Base-by-base conservation (phyloP, 176 grass and related monocot species). In the Canna indica region DNA sequence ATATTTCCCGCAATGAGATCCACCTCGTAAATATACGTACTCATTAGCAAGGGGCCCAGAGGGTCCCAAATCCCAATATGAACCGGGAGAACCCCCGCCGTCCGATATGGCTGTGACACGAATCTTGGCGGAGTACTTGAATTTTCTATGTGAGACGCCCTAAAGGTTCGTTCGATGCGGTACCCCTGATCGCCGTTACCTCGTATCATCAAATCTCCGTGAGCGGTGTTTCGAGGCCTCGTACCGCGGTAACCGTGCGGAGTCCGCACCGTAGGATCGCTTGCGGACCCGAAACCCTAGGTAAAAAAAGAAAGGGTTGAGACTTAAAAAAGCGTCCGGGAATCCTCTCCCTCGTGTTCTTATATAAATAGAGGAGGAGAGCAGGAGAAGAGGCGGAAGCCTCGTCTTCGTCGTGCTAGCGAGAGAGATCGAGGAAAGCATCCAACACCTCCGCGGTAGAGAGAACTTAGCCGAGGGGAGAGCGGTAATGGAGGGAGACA, bases 281-380 rank as follows among this genome's bases (percentile, higher is more conserved):
- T 65, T 35, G 34, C 35, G 16, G 62, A 38, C 62, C 20, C 63
- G 24, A 66, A 66, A 66, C 63, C 63, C 63, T 66, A 66, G 63
- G 13, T 17, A 36, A 38, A 16, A 30, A 63, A 18, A 2, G 4
- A 29, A 22, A 20, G 15, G 4, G 18, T 34, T 18, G 18, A 35
- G 20, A 24, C 15, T 26, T 14, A 35, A 32, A 63, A 24, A 38
- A 38, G 12, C 2, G 35, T 36, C 22, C 35, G 33, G 35, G 63
- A 24, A 36, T 66, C 20, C 34, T 24, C 2, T 0, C 32, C 18
- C 63, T 11, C 63, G 34, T 14, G 63, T 38, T 36, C 32, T 5
- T 66, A 66, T 66, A 66, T 66, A 66, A 66, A 66, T 66, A 66
- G 59, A 32, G 28, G 12, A 31, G 59, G 10, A 22, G 22, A 18